Conservation (phyloP, 1,139 yeast species). For the Geotrichum citri-aurantii region DNA sequence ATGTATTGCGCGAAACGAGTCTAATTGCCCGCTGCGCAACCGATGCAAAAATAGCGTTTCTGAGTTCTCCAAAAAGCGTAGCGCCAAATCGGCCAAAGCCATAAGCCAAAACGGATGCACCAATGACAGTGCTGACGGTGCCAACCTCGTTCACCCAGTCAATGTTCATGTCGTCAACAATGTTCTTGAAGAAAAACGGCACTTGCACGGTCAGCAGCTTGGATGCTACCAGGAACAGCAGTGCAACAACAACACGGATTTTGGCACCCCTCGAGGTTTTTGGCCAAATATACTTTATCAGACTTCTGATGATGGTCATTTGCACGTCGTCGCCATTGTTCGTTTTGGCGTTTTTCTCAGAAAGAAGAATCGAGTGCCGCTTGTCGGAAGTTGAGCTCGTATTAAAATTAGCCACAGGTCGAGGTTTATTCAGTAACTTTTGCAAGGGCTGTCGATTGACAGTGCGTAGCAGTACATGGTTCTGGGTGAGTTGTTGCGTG, state of each 20-base stretch:
- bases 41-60: slow-evolving; percentile 92
- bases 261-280: slow-evolving; percentile 60
- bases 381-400: slow-evolving; percentile 14
- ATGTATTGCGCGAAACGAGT: slow-evolving; percentile 83
- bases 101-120: slow-evolving; percentile 75
- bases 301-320: slow-evolving; percentile 28
- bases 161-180: slow-evolving; percentile 86
- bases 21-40: slow-evolving; percentile 97
- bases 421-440: not conserved
- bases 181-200: slow-evolving; percentile 86
- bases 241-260: slow-evolving; percentile 68
- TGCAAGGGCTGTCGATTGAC: not conserved
- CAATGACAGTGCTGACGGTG: slow-evolving; percentile 49
- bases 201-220: slow-evolving; percentile 89
- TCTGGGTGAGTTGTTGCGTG: not conserved
- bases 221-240: slow-evolving; percentile 66
- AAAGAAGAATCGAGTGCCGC: slow-evolving; percentile 12
- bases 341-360: slow-evolving; percentile 9
- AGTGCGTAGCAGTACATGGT: not conserved
- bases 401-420: slow-evolving; percentile 1
- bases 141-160: slow-evolving; percentile 72
- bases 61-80: slow-evolving; percentile 86
- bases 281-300: slow-evolving; percentile 87
- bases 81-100: slow-evolving; percentile 96
- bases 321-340: slow-evolving; percentile 20